These are phyloP conservation scores for Tylopilus subfusipes DNA, from an alignment of 768 basidiomycete genomes.

Conservation along the genomic window DNA sequence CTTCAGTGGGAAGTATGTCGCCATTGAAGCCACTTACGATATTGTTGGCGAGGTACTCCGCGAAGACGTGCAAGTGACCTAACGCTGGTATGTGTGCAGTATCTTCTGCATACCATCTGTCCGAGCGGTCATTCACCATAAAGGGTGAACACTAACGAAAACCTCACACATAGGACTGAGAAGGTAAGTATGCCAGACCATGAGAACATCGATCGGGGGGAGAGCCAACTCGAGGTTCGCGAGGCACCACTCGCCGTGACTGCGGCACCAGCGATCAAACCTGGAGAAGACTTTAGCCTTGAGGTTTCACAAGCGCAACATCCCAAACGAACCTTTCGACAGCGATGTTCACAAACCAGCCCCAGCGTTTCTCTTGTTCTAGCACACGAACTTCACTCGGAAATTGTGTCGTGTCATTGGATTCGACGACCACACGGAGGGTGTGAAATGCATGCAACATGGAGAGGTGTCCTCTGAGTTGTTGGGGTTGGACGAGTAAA, in stretches of 20 bases:
- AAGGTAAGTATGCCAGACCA: constrained; percentile 41
- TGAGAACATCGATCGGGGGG: constrained; percentile 38
- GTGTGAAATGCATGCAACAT: constrained; percentile 28
- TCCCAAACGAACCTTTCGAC: constrained; percentile 31
- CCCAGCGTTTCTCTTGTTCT: constrained; percentile 33
- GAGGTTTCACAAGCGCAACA: not conserved
- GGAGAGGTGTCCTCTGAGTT: constrained; percentile 31
- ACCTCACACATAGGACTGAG: constrained; percentile 34
- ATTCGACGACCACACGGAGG: constrained; percentile 24
- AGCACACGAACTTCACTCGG: constrained; percentile 10
- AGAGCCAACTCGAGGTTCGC: constrained; percentile 6
- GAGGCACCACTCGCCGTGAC: not conserved
- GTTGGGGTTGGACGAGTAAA: constrained; percentile 20
- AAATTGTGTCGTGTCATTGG: constrained; percentile 5
- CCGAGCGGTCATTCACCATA: not conserved
- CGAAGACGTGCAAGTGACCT: not conserved
- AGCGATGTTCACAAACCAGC: constrained; percentile 37
- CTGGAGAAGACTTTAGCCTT: constrained; percentile 11
- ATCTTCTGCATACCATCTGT: constrained; percentile 29
- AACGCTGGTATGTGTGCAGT: not conserved
- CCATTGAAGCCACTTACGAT: constrained; percentile 7
- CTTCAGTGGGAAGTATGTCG: not conserved
- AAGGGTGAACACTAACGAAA: not conserved
- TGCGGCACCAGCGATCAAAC: constrained; percentile 34
- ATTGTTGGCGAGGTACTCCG: constrained; percentile 6